A percentile compares a stretch with the other conserved stretches of the same genome.
phyloP scores from a whole-genome alignment of 2,329 filamentous ascomycete species.

The Apiospora malaysiana region DNA sequence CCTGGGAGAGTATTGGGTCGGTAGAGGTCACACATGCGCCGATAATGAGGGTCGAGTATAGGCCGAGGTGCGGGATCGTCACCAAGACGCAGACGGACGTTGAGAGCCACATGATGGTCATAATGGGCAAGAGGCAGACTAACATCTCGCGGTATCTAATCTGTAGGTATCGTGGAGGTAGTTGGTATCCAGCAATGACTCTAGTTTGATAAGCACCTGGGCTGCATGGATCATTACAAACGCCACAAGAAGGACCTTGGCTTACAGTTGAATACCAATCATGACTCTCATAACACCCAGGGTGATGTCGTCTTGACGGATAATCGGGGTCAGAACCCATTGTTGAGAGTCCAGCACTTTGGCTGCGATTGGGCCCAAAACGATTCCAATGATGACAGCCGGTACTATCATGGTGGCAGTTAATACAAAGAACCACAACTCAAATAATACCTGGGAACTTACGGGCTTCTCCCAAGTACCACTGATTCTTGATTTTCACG shows the following conservation, averaged over 20 bases:
- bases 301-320: constrained; percentile 46
- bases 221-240: too few relatives aligned
- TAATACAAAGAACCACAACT: not conserved
- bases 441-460: constrained; percentile 32
- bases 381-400: constrained; percentile 60
- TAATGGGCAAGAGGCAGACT: constrained; percentile 62
- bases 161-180: constrained; percentile 61
- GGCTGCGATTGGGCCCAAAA: constrained; percentile 60
- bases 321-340: constrained; percentile 43
- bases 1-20: constrained; percentile 66
- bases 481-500: constrained; percentile 57
- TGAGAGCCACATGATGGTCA: constrained; percentile 67
- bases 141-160: constrained; percentile 58
- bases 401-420: constrained; percentile 48
- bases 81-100: constrained; percentile 62
- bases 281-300: constrained; percentile 61
- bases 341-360: constrained; percentile 55
- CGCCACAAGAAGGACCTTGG: too few relatives aligned
- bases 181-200: constrained; percentile 65
- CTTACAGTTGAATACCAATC: constrained; percentile 63
- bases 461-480: constrained; percentile 63
- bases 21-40: constrained; percentile 67
- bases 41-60: constrained; percentile 61
- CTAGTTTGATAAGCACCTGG: not conserved
- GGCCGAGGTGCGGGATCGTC: constrained; percentile 58